These are phyloP conservation scores for Fusarium albidum DNA, from an alignment of 2,329 filamentous ascomycete species.

Conservation along the genomic window DNA sequence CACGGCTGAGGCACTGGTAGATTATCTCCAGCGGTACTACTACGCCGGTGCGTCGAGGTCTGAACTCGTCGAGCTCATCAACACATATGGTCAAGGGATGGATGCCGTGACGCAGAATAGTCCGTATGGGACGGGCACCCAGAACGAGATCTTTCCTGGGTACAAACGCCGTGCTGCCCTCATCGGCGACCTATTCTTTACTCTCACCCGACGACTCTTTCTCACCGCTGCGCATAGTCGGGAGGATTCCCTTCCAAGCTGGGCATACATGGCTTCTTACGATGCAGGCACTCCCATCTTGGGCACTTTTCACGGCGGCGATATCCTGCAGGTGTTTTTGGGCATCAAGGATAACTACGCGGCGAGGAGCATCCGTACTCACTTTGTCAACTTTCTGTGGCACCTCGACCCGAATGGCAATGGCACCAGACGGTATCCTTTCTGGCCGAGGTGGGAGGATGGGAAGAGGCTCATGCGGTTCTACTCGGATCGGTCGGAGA, in stretches of 20 bases:
- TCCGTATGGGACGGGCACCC: slow-evolving; percentile 64
- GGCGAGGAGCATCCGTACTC: slow-evolving; percentile 56
- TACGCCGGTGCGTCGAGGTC: slow-evolving; percentile 51
- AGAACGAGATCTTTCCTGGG: slow-evolving; percentile 70
- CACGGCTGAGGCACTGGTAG: slow-evolving; percentile 58
- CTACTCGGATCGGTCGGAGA: slow-evolving; percentile 2
- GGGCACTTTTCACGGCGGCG: slow-evolving; percentile 70
- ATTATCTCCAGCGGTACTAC: slow-evolving; percentile 61
- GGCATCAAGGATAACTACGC: slow-evolving; percentile 59
- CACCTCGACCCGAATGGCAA: slow-evolving; percentile 8
- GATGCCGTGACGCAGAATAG: slow-evolving; percentile 62
- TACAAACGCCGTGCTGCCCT: slow-evolving; percentile 71
- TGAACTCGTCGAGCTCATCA: slow-evolving; percentile 58
- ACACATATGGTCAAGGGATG: slow-evolving; percentile 59
- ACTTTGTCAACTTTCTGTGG: slow-evolving; percentile 62
- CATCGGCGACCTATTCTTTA: slow-evolving; percentile 69
- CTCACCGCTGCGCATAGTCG: slow-evolving; percentile 51
- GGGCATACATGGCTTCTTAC: slow-evolving; percentile 69
- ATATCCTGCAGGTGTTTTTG: slow-evolving; percentile 64
- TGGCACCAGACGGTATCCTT: neutral
- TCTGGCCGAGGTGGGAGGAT: slow-evolving; percentile 14
- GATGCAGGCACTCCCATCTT: slow-evolving; percentile 66
- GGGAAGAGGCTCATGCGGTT: slow-evolving; percentile 2
- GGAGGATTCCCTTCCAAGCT: slow-evolving; percentile 58
- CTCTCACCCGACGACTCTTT: slow-evolving; percentile 49